phyloP scores from a whole-genome alignment of 495 filamentous ascomycete species.

The Penicillium pulvis region DNA sequence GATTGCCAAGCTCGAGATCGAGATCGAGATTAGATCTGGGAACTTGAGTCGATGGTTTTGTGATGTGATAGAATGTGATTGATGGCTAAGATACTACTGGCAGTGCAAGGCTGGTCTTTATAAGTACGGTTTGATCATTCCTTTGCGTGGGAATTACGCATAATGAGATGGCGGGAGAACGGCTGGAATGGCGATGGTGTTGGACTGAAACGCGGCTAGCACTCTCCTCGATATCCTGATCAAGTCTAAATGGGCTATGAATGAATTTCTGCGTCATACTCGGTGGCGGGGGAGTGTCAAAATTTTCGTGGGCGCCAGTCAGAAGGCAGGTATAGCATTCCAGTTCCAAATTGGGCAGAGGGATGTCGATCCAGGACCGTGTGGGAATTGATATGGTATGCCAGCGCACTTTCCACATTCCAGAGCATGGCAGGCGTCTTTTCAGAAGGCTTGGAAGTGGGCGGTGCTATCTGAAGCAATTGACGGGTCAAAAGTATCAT shows the following conservation, averaged over 20 bases:
- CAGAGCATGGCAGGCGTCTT: slow-evolving; percentile 20
- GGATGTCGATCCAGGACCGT: slow-evolving; percentile 22
- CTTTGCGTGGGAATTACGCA: slow-evolving; percentile 5
- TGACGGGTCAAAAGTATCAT: slow-evolving; percentile 8
- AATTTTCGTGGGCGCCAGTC: slow-evolving; percentile 6
- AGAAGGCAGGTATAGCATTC: slow-evolving; percentile 23
- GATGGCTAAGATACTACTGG: not conserved
- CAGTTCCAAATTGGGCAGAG: slow-evolving; percentile 9
- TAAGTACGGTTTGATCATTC: slow-evolving; percentile 17
- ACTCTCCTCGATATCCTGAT: not conserved
- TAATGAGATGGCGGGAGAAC: slow-evolving; percentile 30
- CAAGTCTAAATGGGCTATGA: slow-evolving; percentile 8
- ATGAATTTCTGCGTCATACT: slow-evolving; percentile 24
- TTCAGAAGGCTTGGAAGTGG: slow-evolving; percentile 11
- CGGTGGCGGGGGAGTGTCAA: slow-evolving; percentile 24
- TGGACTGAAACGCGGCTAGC: slow-evolving; percentile 21
- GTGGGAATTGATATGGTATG: slow-evolving; percentile 19
- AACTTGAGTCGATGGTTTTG: not conserved
- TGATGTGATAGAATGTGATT: not conserved
- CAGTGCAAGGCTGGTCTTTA: slow-evolving; percentile 8
- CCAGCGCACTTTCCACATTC: slow-evolving; percentile 22
- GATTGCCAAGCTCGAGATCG: slow-evolving; percentile 6
- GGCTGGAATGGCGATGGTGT: slow-evolving; percentile 19
- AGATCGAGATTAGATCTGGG: slow-evolving; percentile 4
- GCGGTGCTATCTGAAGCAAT: not conserved